Evolutionary conservation across 768 basidiomycete species (phyloP).

Genomic region (Rhodotorula babjevae): DNA sequence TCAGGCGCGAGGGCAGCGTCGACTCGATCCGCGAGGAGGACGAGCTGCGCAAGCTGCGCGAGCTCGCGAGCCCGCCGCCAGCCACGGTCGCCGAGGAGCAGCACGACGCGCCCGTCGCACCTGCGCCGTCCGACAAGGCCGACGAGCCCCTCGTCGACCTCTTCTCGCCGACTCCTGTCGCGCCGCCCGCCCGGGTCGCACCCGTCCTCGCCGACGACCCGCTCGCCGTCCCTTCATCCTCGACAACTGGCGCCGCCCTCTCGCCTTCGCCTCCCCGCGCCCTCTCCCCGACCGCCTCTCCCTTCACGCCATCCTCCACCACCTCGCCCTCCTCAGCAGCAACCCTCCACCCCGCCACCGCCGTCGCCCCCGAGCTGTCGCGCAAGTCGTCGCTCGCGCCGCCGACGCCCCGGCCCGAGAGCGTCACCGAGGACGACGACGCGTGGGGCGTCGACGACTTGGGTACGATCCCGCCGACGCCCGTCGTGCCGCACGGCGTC

Average conservation of each 20-base stretch:
- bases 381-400: not conserved
- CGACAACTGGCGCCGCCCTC: not conserved
- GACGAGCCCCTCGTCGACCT: not conserved
- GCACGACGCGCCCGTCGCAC: not conserved
- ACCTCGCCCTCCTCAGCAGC: no score
- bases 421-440: conserved; percentile 13
- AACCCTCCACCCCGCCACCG: no score
- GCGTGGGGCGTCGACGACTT: conserved; percentile 15
- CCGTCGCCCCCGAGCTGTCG: not conserved
- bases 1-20: not conserved
- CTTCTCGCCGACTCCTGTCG: not conserved
- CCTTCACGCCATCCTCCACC: not conserved
- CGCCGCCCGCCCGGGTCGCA: not conserved
- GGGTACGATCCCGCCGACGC: not conserved
- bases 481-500: not conserved
- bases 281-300: not conserved
- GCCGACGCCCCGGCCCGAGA: not conserved
- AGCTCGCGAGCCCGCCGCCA: not conserved
- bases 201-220: not conserved
- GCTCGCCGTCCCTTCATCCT: not conserved
- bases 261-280: not conserved
- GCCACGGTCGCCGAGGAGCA: not conserved
- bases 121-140: not conserved
- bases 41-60: not conserved
- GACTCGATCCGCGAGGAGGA: not conserved